These are phyloP conservation scores for Phtheirospermum japonicum DNA, from an alignment of 257 asterid species.

Conservation along the genomic window DNA sequence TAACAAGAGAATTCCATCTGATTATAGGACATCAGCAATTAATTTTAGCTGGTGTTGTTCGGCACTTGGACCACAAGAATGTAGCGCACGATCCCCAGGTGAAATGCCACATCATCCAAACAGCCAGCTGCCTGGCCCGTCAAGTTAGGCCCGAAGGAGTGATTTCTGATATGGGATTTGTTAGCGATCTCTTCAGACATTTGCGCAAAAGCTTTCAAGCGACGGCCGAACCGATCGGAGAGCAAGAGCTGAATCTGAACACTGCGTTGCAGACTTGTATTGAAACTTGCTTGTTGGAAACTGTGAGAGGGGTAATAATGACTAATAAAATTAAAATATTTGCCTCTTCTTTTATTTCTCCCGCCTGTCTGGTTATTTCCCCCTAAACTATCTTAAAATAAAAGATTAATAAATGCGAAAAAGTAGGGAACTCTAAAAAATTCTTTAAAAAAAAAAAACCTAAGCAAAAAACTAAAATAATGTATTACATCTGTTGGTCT, in stretches of 20 bases:
- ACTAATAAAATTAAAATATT: slow-evolving; percentile 1
- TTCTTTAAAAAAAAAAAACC: not conserved
- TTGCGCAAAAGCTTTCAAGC: slow-evolving; percentile 92
- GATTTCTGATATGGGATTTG: slow-evolving; percentile 78
- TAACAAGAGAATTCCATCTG: slow-evolving; percentile 23
- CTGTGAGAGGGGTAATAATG: slow-evolving; percentile 80
- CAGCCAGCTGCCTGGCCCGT: slow-evolving; percentile 78
- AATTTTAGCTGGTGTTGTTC: slow-evolving; percentile 74
- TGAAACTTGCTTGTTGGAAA: slow-evolving; percentile 85
- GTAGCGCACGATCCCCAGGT: slow-evolving; percentile 68
- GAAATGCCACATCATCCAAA: slow-evolving; percentile 66
- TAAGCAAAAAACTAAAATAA: no score
- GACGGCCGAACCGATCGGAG: slow-evolving; percentile 69
- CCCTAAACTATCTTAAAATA: no score
- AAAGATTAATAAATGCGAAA: no score
- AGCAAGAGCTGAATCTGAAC: slow-evolving; percentile 56
- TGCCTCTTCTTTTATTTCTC: slow-evolving; percentile 5
- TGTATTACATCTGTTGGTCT: no score
- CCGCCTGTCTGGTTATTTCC: not conserved
- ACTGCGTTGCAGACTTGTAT: slow-evolving; percentile 66
- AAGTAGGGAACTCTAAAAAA: no score
- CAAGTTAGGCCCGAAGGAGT: slow-evolving; percentile 66
- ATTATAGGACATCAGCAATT: slow-evolving; percentile 65
- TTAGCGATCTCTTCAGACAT: slow-evolving; percentile 88
- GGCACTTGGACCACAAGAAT: slow-evolving; percentile 94